Base-by-base conservation (phyloP, 345 rosid species). In the Nephelium lappaceum region DNA sequence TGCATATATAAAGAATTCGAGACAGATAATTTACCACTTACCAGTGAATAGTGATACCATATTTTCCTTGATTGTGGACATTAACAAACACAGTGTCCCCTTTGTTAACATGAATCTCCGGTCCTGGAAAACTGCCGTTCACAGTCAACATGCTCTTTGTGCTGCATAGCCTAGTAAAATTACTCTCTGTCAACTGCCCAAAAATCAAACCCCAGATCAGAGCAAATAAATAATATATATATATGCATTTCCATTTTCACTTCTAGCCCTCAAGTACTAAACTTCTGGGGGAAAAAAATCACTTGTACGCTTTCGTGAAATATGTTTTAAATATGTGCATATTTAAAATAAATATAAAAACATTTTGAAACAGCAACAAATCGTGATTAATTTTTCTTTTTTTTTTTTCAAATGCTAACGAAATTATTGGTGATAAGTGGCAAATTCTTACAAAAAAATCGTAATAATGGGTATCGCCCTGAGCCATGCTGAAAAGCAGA, bases 111-210 rank as follows among this genome's bases (percentile, higher is more conserved):
- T 36, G 69, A 27, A 83, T 62, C 6, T 21, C 66, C 14, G 86
- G 86, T 16, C 86, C 83, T 0, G 86, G 86, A 78, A 83, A 83
- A 8, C 71, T 67, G 0, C 42, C 83, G 67, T 83, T 83, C 11
- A 83, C 86, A 25, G 83, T 80, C 8, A 83, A 47, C 57, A 83
- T 80, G 39, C 81, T 83, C 83, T 80, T 83, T 4, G 86, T 77
- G 79, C 63, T 61, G 67, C 86, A 83, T 18, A 83, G 68, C 67
- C 77, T 77, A 27, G 83, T 80, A 12, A 66, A 80, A 21, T 69
- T 69, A 9, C 53, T 69, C 64, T 80, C 83, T 61, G 39, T 73
- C 11, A 83, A 8, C 83, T 79, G 77, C 72, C 55, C 55, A 49
- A 8, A 19, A 60, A 21, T 31, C 65, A 53, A 16, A 53, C n/a